Base-by-base conservation (phyloP, 2,329 filamentous ascomycete species). In the Emergomyces africanus region DNA sequence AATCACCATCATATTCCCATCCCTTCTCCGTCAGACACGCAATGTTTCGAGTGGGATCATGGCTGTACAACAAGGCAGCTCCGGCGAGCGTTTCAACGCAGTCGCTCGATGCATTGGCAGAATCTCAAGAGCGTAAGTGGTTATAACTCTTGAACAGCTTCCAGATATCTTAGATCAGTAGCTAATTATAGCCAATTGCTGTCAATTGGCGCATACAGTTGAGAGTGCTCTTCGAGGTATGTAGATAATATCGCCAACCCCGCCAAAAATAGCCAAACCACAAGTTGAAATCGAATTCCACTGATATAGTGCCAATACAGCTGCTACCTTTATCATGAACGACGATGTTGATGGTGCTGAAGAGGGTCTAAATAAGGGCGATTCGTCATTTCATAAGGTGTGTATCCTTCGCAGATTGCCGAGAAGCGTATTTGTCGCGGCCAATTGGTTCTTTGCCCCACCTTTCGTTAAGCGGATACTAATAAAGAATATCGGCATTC, bases 281-380 rank as follows among this genome's bases (percentile, higher is more conserved):
- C 23, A 5, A 6, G 5, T 35, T 49, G 42, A 18, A 23, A 35
- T 25, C 23, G 12, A 18, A 15, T n/a, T 61, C 35, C 54, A 41
- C 60, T 64, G 54, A 63, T 57, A 20, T 48, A n/a, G 56, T 55
- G 35, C 5, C 15, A n/a, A 50, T 55, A 71, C 69, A 71, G 87
- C 88, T 44, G 83, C 86, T 4, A 79, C 81, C 9, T 77, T 88
- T 60, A 89, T 96, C 66, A 87, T 96, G 79, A 87, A 94, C 69
- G 90, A 96, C 74, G 90, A 97, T 74, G 86, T 97, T 61, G 88
- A 90, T 41, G 85, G 83, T 44, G 94, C 94, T 5, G 89, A 95
- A 74, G 78, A 79, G 61, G 83, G 84, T 48, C 79, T 96, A 41
- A 81, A 81, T 56, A 81, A 86, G 64, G 86, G 88, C 50, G 81